Evolutionary conservation across 2,329 filamentous ascomycete species (phyloP).

Genomic region (Colletotrichum sp.): DNA sequence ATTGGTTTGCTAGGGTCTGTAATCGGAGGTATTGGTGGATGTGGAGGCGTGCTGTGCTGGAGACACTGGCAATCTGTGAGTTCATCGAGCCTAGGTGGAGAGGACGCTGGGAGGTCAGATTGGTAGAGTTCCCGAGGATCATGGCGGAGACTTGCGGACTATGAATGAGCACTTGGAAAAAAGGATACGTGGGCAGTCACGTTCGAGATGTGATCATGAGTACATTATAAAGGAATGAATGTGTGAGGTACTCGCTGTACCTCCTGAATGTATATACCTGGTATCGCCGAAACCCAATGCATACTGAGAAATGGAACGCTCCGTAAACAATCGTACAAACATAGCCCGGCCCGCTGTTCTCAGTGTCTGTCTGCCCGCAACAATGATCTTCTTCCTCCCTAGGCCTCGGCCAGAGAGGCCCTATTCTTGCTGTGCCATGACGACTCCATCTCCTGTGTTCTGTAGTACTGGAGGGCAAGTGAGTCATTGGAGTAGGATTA

Average conservation of each 20-base stretch:
- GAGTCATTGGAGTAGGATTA: neutral
- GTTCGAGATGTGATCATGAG: neutral
- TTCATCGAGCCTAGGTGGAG: slow-evolving; percentile 30
- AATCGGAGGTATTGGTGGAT: slow-evolving; percentile 52
- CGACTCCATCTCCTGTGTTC: neutral
- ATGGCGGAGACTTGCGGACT: neutral
- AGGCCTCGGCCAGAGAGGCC: neutral
- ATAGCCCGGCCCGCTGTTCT: neutral
- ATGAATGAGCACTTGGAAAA: neutral
- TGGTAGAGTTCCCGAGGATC: neutral
- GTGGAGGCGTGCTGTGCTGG: slow-evolving; percentile 46
- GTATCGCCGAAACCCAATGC: slow-evolving; percentile 8
- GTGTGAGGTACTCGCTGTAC: neutral
- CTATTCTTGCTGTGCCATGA: neutral
- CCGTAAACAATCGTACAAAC: neutral
- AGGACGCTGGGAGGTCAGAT: neutral
- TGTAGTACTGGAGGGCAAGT: fast-evolving
- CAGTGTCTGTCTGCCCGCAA: neutral
- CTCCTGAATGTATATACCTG: neutral
- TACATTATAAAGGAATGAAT: neutral
- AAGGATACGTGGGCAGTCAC: neutral
- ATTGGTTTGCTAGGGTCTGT: slow-evolving; percentile 59
- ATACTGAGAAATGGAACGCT: neutral
- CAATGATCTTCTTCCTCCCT: neutral
- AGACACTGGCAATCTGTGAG: slow-evolving; percentile 55